Evolutionary conservation across 495 filamentous ascomycete species (phyloP).

Genomic region (Penicillium roqueforti): DNA sequence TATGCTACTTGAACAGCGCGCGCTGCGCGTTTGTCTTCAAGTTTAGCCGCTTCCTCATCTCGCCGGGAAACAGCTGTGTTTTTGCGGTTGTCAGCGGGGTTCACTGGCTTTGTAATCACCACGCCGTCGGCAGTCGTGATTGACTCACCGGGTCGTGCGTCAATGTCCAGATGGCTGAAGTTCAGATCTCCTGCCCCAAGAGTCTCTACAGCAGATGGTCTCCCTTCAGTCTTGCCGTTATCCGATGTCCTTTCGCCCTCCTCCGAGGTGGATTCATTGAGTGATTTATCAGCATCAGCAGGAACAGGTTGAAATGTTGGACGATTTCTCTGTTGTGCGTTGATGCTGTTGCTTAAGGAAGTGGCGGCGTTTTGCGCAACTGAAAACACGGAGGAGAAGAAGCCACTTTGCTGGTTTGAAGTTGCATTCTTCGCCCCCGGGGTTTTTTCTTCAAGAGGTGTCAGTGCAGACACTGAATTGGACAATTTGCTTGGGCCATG

Average conservation of each 20-base stretch:
- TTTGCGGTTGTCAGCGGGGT: constrained; percentile 33
- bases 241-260: constrained; percentile 20
- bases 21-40: constrained; percentile 55
- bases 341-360: constrained; percentile 76
- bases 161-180: constrained; percentile 67
- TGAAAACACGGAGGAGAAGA: constrained; percentile 91
- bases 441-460: constrained; percentile 64
- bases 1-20: constrained; percentile 61
- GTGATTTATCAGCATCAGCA: constrained; percentile 24
- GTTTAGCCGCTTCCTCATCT: constrained; percentile 52
- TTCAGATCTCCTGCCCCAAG: constrained; percentile 84
- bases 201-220: constrained; percentile 80
- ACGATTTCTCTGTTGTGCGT: constrained; percentile 45
- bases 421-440: constrained; percentile 35
- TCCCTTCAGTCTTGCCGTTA: constrained; percentile 40
- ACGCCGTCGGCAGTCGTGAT: constrained; percentile 38
- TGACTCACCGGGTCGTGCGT: constrained; percentile 35
- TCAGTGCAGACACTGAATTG: constrained; percentile 67
- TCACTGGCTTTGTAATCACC: constrained; percentile 39
- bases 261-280: constrained; percentile 21
- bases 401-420: constrained; percentile 54
- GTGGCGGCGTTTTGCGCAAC: constrained; percentile 94
- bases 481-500: constrained; percentile 87
- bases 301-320: constrained; percentile 25
- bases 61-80: constrained; percentile 37